Base-by-base conservation (phyloP, 2,329 filamentous ascomycete species). In the Raffaelea arxii region DNA sequence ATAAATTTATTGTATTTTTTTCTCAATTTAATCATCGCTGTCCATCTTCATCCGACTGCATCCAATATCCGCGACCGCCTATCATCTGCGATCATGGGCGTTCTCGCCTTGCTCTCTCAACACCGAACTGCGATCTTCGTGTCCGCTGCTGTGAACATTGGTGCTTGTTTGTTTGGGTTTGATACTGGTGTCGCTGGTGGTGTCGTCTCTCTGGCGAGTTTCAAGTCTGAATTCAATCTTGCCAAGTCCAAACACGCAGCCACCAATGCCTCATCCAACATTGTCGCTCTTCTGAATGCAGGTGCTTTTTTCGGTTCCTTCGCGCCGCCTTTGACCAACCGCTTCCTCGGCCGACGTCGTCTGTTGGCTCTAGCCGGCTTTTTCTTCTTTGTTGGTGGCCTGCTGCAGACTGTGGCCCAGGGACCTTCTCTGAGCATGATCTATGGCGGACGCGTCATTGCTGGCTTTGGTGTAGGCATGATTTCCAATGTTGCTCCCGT, bases 401-500 rank as follows among this genome's bases (percentile, higher is more conserved):
- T 43, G 9, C 41, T 43, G 41, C 41, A 43, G 41, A 43, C 41
- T 21, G 41, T 32, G 10, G 41, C 41, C 7, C 41, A 43, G 22
- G 41, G 38, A n/a, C 39, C 39, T 22, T 47, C 45, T 25, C 37
- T 43, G 9, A 27, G 43, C 27, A 18, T 19, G 11, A 65, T 64
- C 50, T 67, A 67, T 43, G 64, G 58, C n/a, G 66, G 60, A 9
- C 61, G 66, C 16, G 62, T 62, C 1, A 53, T 55, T n/a, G 54
- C 59, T 12, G 62, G 59, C 6, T 46, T 63, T 12, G 60, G 65
- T 22, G 58, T 66, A 5, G 65, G 66, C n/a, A 58, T 65, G 45
- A 62, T 63, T 16, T 66, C 62, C 9, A 63, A 64, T 46, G 59
- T 69, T 37, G 65, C 69, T 30, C 69, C 68, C 43, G 65, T 71